A percentile compares a stretch with the other conserved stretches of the same genome.
Evolutionary conservation across 1,284 basidiomycete species (phyloP).

Genomic region (Agaricales sp.): DNA sequence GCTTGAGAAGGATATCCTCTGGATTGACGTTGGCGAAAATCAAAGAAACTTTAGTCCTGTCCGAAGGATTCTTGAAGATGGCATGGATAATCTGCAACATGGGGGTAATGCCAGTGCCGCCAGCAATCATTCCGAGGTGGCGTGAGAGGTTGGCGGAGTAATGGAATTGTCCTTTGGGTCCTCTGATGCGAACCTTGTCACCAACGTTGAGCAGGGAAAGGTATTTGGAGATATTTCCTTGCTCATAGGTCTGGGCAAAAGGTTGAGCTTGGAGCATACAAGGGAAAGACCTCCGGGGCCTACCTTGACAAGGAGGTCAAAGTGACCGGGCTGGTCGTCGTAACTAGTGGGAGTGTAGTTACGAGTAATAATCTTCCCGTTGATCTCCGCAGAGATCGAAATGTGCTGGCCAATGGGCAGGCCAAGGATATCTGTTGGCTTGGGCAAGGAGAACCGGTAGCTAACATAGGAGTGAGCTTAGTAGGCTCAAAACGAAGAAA

Average conservation of each 20-base stretch:
- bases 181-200: constrained; percentile 82
- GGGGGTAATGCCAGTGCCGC: constrained; percentile 93
- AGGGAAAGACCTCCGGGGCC: constrained; percentile 9
- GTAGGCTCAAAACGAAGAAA: constrained; percentile 5
- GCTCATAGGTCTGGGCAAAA: constrained; percentile 73
- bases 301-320: constrained; percentile 96
- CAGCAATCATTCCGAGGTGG: constrained; percentile 93
- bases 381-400: constrained; percentile 81
- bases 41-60: constrained; percentile 74
- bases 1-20: constrained; percentile 81
- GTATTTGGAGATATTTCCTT: constrained; percentile 91
- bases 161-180: constrained; percentile 90
- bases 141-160: constrained; percentile 62
- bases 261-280: constrained; percentile 8
- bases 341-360: constrained; percentile 94
- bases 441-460: constrained; percentile 85
- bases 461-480: constrained; percentile 26
- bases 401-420: constrained; percentile 97
- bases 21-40: constrained; percentile 95
- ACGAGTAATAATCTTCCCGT: constrained; percentile 83
- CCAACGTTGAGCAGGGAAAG: constrained; percentile 77
- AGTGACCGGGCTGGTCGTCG: constrained; percentile 87
- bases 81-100: constrained; percentile 97
- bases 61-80: constrained; percentile 75
- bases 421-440: constrained; percentile 69